Percentiles rank a stretch among this genome's conserved stretches.
Evolutionary conservation across 1,284 basidiomycete genomes (phyloP).

Genomic region (Amylostereum areolatum): DNA sequence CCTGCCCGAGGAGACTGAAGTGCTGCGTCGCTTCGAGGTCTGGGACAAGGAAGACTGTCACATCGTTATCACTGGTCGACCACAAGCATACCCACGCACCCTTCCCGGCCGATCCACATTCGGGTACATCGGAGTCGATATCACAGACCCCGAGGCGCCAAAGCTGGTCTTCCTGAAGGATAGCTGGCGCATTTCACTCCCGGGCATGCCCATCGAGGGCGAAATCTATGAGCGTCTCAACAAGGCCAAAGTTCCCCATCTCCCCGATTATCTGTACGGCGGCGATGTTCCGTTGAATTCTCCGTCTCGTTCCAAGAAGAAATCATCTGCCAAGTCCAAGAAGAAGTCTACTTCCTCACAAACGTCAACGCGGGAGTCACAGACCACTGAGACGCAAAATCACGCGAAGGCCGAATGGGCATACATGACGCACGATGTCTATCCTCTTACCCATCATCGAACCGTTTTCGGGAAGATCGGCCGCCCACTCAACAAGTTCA

Average conservation of each 20-base stretch:
- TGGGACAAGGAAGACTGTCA: neutral
- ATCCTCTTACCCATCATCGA: conserved; percentile 1
- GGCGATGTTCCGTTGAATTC: neutral
- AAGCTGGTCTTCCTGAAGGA: neutral
- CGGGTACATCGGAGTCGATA: neutral
- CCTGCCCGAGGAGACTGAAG: neutral
- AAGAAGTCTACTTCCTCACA: too few species aligned
- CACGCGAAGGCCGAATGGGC: too few species aligned
- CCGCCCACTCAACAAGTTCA: neutral
- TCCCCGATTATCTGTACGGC: neutral
- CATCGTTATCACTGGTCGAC: neutral
- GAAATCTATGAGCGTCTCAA: neutral
- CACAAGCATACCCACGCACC: neutral
- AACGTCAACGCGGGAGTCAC: too few species aligned
- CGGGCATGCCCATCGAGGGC: neutral
- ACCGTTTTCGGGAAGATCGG: neutral
- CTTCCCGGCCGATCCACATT: neutral
- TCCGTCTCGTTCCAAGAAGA: too few species aligned
- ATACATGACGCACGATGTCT: too few species aligned
- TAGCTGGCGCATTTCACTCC: too few species aligned
- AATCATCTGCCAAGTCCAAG: too few species aligned
- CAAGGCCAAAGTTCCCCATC: neutral
- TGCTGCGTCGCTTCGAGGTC: neutral
- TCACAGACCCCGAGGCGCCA: neutral
- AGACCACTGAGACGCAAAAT: too few species aligned